Conservation (phyloP, 306 rosid genomes). For the Acacia crassicarpa region DNA sequence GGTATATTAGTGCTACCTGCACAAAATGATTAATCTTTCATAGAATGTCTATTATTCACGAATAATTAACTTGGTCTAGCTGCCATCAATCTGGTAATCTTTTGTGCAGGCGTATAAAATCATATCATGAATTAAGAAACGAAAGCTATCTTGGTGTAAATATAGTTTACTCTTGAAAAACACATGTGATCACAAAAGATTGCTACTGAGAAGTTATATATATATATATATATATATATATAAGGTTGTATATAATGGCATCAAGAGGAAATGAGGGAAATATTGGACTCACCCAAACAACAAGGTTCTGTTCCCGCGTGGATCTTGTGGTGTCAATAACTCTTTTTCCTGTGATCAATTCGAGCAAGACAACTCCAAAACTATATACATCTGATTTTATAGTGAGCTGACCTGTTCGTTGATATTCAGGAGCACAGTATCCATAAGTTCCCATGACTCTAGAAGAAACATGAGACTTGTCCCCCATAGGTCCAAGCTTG, state of each 20-base stretch:
- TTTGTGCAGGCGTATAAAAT: background rate
- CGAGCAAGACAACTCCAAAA: constrained; percentile 85
- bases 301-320: constrained; percentile 67
- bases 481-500: constrained; percentile 82
- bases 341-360: constrained; percentile 85
- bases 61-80: no score
- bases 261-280: background rate
- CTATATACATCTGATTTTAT: constrained; percentile 84
- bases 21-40: background rate
- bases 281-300: constrained; percentile 66
- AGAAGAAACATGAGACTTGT: constrained; percentile 72
- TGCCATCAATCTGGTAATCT: no score
- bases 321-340: constrained; percentile 73
- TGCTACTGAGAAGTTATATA: background rate
- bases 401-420: constrained; percentile 73
- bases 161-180: background rate
- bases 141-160: background rate
- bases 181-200: background rate
- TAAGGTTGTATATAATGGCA: background rate
- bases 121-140: background rate
- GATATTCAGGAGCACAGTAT: constrained; percentile 96
- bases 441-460: constrained; percentile 99
- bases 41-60: background rate
- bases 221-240: no score
- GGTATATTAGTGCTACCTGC: background rate